Conservation (phyloP, 495 filamentous ascomycete genomes). For the Neurospora intermedia region DNA sequence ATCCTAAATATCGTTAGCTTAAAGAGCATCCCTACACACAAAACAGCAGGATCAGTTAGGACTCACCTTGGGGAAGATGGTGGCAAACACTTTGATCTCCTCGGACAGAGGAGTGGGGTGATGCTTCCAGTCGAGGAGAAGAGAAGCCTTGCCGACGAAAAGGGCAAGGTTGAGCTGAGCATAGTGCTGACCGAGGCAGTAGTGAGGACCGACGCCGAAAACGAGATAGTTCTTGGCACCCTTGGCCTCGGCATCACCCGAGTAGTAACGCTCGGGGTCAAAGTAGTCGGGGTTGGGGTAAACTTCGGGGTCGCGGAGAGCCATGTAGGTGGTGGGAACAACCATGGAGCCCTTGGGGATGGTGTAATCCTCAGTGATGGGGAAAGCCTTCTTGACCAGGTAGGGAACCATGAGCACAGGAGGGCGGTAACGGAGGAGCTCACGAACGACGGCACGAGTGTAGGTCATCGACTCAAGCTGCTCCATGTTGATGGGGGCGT, state of each 20-base stretch:
- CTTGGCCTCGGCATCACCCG: constrained; percentile 74
- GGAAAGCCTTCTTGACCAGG: constrained; percentile 89
- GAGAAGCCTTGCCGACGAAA: constrained; percentile 89
- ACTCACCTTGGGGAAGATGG: constrained; percentile 89
- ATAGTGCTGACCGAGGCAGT: constrained; percentile 92
- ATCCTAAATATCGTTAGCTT: constrained; percentile 30
- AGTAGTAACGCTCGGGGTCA: constrained; percentile 87
- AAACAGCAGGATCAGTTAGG: not conserved
- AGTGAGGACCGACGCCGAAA: constrained; percentile 93
- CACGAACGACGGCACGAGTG: constrained; percentile 86
- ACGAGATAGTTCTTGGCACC: constrained; percentile 95
- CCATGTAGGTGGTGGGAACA: constrained; percentile 79
- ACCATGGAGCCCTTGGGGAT: constrained; percentile 93
- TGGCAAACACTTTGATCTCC: constrained; percentile 97
- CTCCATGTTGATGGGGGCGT: constrained; percentile 64
- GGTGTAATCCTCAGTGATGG: constrained; percentile 78
- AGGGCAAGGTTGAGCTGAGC: constrained; percentile 81
- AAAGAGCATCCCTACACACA: not conserved
- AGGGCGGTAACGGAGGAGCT: constrained; percentile 88
- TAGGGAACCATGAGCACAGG: constrained; percentile 98
- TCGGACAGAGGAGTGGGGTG: constrained; percentile 69
- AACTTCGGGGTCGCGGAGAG: constrained; percentile 86
- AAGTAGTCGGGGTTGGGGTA: constrained; percentile 84
- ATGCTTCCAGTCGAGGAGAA: constrained; percentile 87
- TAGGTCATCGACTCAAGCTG: constrained; percentile 81